Evolutionary conservation across 2,329 filamentous ascomycete genomes (phyloP).

Genomic region (Botryotinia globosa): DNA sequence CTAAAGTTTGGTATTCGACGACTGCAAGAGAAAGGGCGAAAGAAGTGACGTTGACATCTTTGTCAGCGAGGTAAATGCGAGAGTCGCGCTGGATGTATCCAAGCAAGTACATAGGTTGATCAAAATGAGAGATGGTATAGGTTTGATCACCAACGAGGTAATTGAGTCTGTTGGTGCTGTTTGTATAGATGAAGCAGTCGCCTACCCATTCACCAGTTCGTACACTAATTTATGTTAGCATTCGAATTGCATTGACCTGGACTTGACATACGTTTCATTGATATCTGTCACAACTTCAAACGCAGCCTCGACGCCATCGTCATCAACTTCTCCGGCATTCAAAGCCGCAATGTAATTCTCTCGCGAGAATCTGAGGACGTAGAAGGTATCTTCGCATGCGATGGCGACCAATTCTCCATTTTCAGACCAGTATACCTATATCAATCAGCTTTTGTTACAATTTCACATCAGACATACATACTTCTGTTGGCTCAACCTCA

Average conservation of each 20-base stretch:
- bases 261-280: constrained; percentile 67
- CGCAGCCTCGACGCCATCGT: constrained; percentile 85
- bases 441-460: constrained; percentile 16
- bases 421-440: constrained; percentile 91
- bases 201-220: constrained; percentile 97
- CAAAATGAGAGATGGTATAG: constrained; percentile 96
- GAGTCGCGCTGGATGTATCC: constrained; percentile 95
- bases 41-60: constrained; percentile 88
- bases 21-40: constrained; percentile 89
- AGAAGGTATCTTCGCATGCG: constrained; percentile 93
- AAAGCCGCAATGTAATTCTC: constrained; percentile 84
- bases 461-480: constrained; percentile 19
- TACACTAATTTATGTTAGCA: constrained; percentile 53
- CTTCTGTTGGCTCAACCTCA: constrained; percentile 64
- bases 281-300: constrained; percentile 97
- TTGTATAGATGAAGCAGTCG: constrained; percentile 99
- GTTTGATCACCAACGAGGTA: constrained; percentile 97
- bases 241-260: not conserved
- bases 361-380: constrained; percentile 86
- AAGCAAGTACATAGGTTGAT: constrained; percentile 89
- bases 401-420: constrained; percentile 89
- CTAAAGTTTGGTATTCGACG: constrained; percentile 94
- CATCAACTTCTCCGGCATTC: constrained; percentile 77
- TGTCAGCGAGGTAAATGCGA: constrained; percentile 92
- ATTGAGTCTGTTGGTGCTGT: constrained; percentile 92